phyloP scores from a whole-genome alignment of 2,329 filamentous ascomycete genomes.

The Penicillium polonicum region DNA sequence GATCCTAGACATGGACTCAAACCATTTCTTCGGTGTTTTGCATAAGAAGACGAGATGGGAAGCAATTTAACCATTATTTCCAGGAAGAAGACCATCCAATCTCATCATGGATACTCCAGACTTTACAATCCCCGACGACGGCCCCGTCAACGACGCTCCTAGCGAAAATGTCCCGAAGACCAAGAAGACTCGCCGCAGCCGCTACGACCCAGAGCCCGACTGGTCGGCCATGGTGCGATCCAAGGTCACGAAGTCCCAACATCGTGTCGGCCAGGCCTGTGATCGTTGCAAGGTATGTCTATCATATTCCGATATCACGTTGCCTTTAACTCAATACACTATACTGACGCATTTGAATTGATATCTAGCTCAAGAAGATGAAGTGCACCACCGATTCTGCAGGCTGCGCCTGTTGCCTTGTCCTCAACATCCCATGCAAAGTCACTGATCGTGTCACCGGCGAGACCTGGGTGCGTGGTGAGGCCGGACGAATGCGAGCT shows the following conservation, averaged over 20 bases:
- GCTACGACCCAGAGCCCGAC: constrained; percentile 25
- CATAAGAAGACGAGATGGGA: constrained; percentile 5
- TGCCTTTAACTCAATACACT: no score
- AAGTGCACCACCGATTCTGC: constrained; percentile 22
- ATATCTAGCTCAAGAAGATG: constrained; percentile 23
- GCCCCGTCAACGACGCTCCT: constrained; percentile 35
- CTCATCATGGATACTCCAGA: neutral
- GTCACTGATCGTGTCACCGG: constrained; percentile 28
- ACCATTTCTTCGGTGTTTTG: neutral
- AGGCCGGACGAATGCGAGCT: constrained; percentile 9
- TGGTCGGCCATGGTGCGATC: constrained; percentile 22
- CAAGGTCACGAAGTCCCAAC: constrained; percentile 14
- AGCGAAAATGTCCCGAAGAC: constrained; percentile 10
- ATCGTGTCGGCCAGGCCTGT: constrained; percentile 28
- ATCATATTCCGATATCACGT: neutral
- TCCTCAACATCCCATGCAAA: constrained; percentile 15
- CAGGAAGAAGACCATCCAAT: neutral
- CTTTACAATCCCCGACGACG: neutral
- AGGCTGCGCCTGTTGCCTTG: constrained; percentile 22
- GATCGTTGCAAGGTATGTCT: constrained; percentile 31
- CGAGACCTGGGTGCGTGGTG: constrained; percentile 23
- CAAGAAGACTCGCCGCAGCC: constrained; percentile 22
- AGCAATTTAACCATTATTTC: neutral
- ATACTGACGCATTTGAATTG: neutral
- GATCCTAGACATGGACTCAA: neutral